Percentiles rank a stretch among this genome's conserved stretches.
Evolutionary conservation across 768 basidiomycete genomes (phyloP).

Genomic region (Rhizopogon rudus): DNA sequence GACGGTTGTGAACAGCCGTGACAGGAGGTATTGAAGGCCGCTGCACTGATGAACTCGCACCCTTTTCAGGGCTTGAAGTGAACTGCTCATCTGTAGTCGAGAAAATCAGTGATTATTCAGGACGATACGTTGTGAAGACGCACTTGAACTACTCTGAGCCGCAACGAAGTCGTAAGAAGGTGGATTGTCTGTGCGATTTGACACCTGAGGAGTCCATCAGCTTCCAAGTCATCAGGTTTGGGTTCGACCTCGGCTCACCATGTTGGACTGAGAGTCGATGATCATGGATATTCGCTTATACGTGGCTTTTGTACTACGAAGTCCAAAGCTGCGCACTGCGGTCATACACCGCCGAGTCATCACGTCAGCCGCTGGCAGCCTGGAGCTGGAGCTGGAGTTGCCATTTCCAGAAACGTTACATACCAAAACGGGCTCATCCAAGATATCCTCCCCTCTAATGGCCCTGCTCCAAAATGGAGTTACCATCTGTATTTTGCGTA

Average conservation of each 20-base stretch:
- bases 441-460: too few species aligned
- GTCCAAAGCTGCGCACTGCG: slow-evolving; percentile 13
- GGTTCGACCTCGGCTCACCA: slow-evolving; percentile 15
- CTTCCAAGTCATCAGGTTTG: background rate
- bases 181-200: slow-evolving; percentile 32
- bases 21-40: slow-evolving; percentile 10
- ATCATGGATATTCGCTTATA: slow-evolving; percentile 14
- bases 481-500: too few species aligned
- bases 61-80: slow-evolving; percentile 8
- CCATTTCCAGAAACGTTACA: too few species aligned
- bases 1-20: slow-evolving; percentile 12
- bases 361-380: slow-evolving; percentile 9
- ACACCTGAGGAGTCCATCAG: background rate
- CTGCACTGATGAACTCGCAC: slow-evolving; percentile 7
- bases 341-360: slow-evolving; percentile 11
- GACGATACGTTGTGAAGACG: slow-evolving; percentile 6
- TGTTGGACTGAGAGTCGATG: slow-evolving; percentile 18
- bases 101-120: background rate
- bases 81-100: slow-evolving; percentile 7
- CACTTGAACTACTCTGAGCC: slow-evolving; percentile 23
- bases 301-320: slow-evolving; percentile 4
- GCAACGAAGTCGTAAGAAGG: slow-evolving; percentile 44
- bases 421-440: too few species aligned
- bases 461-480: too few species aligned
- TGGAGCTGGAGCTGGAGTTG: too few species aligned